Evolutionary conservation across 441 rosid species (phyloP).

Genomic region (Aleurites moluccanus): DNA sequence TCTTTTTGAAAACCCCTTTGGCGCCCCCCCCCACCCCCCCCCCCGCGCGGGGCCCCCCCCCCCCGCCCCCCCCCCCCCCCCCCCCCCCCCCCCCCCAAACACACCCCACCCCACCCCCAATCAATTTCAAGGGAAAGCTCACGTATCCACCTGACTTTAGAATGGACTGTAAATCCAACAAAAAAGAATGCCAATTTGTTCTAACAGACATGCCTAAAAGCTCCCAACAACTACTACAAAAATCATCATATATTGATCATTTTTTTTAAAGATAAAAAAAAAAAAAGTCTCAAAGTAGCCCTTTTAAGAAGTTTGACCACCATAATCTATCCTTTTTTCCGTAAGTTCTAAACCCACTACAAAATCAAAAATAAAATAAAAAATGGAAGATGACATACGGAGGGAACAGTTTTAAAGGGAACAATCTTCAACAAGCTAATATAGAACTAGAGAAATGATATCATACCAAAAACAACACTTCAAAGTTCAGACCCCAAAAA

Average conservation of each 20-base stretch:
- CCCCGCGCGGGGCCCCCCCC: too few species aligned
- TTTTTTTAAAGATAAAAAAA: background rate
- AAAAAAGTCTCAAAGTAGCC: background rate
- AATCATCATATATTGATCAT: too few species aligned
- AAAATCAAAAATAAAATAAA: background rate
- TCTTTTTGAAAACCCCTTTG: too few species aligned
- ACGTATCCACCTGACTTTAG: constrained; percentile 59
- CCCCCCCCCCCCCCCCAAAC: too few species aligned
- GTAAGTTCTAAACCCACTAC: background rate
- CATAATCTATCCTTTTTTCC: background rate
- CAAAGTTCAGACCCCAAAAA: too few species aligned
- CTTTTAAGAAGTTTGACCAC: background rate
- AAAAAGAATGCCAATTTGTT: background rate
- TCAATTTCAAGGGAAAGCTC: constrained; percentile 59
- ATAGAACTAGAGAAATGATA: too few species aligned
- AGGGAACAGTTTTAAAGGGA: too few species aligned
- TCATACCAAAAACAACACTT: too few species aligned
- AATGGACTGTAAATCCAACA: background rate
- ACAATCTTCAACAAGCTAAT: too few species aligned
- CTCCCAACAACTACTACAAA: background rate
- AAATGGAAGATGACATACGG: background rate
- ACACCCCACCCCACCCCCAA: too few species aligned
- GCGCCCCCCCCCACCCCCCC: too few species aligned
- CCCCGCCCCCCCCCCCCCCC: too few species aligned
- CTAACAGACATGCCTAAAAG: background rate